Conservation (phyloP, 495 filamentous ascomycete species). For the Choiromyces venosus region DNA sequence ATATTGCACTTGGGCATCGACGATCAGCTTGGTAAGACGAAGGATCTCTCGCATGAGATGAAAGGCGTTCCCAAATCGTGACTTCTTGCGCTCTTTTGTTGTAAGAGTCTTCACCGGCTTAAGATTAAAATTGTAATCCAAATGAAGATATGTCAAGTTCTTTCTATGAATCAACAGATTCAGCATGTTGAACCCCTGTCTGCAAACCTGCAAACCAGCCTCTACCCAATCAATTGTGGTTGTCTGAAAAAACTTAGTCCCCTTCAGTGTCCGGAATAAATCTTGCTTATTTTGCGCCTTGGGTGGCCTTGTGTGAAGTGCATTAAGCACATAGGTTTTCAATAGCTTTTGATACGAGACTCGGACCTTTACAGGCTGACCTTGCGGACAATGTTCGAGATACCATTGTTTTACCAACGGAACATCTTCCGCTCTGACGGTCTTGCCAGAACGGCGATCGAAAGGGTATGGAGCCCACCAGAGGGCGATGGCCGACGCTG, state of each 20-base stretch:
- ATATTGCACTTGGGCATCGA: constrained; percentile 98
- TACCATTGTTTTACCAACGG: constrained; percentile 99
- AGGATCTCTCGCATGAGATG: constrained; percentile 98
- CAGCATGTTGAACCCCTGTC: constrained; percentile 99
- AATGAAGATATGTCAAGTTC: constrained; percentile 96
- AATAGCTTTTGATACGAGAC: constrained; percentile 99
- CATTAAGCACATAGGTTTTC: constrained; percentile 94
- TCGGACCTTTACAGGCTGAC: constrained; percentile 92
- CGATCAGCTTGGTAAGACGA: constrained; percentile 95
- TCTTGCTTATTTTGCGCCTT: constrained; percentile 96
- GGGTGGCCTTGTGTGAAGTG: constrained; percentile 86
- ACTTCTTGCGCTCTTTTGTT: constrained; percentile 99
- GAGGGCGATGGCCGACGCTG: constrained; percentile 82
- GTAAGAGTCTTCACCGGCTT: constrained; percentile 99
- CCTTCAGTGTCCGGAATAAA: constrained; percentile 78
- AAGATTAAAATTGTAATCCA: constrained; percentile 99
- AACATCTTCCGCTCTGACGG: constrained; percentile 95
- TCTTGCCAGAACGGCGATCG: constrained; percentile 90
- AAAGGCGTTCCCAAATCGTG: constrained; percentile 98
- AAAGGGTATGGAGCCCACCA: constrained; percentile 99
- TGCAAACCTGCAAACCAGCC: constrained; percentile 94
- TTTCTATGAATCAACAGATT: constrained; percentile 97
- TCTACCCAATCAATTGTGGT: constrained; percentile 99
- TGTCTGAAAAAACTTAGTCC: constrained; percentile 99
- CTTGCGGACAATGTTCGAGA: constrained; percentile 84